Evolutionary conservation across 2,329 filamentous ascomycete species (phyloP), one percentile per base, ranked within the genome.

Genomic region (Onygenales sp.): DNA sequence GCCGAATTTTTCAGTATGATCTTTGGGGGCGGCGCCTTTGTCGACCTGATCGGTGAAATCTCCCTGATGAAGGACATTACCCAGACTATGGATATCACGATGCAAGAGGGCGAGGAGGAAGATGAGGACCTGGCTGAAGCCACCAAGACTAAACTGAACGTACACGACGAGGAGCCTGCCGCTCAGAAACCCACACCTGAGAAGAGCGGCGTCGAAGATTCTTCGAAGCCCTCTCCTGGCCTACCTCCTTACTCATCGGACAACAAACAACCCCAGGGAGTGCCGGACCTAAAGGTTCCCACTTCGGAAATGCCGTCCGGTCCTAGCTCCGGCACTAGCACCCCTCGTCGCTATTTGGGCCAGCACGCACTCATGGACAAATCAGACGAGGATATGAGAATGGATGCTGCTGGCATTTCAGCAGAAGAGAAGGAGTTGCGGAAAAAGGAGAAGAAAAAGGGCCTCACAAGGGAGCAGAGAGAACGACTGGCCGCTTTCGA

Each of bases 1-100:
- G 81, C 90, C 59, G 93, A 98, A 73, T 98, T 98, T 80, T 98
- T 98, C 75, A 87, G 87, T 64, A 94, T 91, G 77, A 98, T 98
- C 63, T 98, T 98, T 67, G 93, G 93, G 62, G 93, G 93, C 56
- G 92, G 96, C 63, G 90, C 92, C 10, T 98, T 98, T 66, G 78
- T 86, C 57, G 92, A 98, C 75, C 89, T 93, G 78, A 97, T 98
- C 66, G 93, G 93, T 61, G 93, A 98, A 78, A 95, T 98, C 62
- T 93, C 89, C 50, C 82, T 98, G 54, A 96, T 98, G 88, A 97
- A 96, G 76, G 93, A 98, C 66, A 79, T 98, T 52, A 97, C 92
- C 14, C 89, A 90, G 65, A 95, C 91, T 44, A 97, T 98, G 92
- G 93, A 98, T 65, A 97, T 98, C 61, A 91, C 89, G 17, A 92